phyloP scores from a whole-genome alignment of 257 asterid genomes.

The Euphrasia confusa region DNA sequence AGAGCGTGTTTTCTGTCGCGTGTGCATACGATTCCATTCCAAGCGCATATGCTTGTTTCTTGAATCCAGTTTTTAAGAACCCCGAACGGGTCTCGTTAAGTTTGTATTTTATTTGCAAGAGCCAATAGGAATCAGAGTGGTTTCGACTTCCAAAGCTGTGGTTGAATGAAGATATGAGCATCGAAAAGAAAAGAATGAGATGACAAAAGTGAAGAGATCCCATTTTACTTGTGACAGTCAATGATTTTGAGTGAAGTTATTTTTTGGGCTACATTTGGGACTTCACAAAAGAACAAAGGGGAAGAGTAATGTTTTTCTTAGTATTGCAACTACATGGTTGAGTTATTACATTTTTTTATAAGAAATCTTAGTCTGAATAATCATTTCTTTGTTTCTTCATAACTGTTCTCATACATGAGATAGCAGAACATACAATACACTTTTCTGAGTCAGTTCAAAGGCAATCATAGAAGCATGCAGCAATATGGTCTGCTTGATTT shows the following conservation, averaged over 20 bases:
- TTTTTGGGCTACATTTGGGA: constrained; percentile 8
- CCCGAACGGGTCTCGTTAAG: constrained; percentile 52
- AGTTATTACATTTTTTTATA: too few relatives aligned
- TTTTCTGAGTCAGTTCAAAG: too few relatives aligned
- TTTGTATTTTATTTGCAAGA: constrained; percentile 52
- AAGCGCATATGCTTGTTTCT: constrained; percentile 48
- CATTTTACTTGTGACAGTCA: constrained; percentile 33
- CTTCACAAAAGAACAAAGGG: neutral
- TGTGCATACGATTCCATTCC: constrained; percentile 76
- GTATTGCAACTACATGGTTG: too few relatives aligned
- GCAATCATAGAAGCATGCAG: too few relatives aligned
- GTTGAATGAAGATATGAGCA: constrained; percentile 25
- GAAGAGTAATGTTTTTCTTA: neutral
- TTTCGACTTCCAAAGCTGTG: constrained; percentile 26
- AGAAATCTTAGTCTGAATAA: too few relatives aligned
- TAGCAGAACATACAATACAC: too few relatives aligned
- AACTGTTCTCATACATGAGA: too few relatives aligned
- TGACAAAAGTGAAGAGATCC: constrained; percentile 32
- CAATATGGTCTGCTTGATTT: too few relatives aligned
- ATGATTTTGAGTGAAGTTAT: neutral
- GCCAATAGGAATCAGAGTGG: constrained; percentile 32
- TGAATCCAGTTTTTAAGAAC: constrained; percentile 60
- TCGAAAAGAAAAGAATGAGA: constrained; percentile 39
- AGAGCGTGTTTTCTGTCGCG: constrained; percentile 38
- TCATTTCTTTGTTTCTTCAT: too few relatives aligned